Evolutionary conservation across 306 rosid species (phyloP), one percentile per base, ranked within the genome.

Genomic region (Lathyrus sativus): DNA sequence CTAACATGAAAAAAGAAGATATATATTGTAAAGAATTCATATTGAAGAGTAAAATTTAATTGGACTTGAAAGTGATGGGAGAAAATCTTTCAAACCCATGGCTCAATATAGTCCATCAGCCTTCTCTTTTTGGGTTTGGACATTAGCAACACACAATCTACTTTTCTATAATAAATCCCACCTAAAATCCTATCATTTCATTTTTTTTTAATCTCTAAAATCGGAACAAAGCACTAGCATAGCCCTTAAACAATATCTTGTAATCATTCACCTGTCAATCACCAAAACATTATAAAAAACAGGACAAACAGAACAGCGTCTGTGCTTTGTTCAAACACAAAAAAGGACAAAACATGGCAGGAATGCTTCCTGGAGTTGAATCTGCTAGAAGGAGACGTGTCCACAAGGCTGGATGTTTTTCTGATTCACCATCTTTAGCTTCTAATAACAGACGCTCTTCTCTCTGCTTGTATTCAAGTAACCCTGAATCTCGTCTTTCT

Each of bases 351-450:
- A 43, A 22, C 2, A 87, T 88, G 96, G 91, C 96, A 24, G 96
- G 96, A 70, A 88, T 82, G 91, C 91, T 91, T 69, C 91, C 96
- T 2, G 97, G 97, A 67, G 97, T 91, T 44, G 96, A 91, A 82
- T 86, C 84, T 42, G 97, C 97, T 0, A 55, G 97, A 65, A 83
- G 92, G 31, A 80, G 97, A 76, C 62, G 90, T 54, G 55, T 86
- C 28, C 92, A 82, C 74, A 83, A 72, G 11, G 77, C 83, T 58
- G 77, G 80, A 51, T 70, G 69, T 18, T 54, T 11, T 33, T 55
- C 78, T 2, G 97, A 84, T 62, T 66, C 83, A 63, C 65, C 78
- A 11, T 24, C 50, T 11, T 59, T 63, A 24, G 46, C 78, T 48
- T 38, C 83, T 3, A 54, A 63, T 58, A 78, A 78, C 51, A 65